These are phyloP conservation scores for Adansonia grandidieri DNA, from an alignment of 441 rosid species.

Conservation along the genomic window DNA sequence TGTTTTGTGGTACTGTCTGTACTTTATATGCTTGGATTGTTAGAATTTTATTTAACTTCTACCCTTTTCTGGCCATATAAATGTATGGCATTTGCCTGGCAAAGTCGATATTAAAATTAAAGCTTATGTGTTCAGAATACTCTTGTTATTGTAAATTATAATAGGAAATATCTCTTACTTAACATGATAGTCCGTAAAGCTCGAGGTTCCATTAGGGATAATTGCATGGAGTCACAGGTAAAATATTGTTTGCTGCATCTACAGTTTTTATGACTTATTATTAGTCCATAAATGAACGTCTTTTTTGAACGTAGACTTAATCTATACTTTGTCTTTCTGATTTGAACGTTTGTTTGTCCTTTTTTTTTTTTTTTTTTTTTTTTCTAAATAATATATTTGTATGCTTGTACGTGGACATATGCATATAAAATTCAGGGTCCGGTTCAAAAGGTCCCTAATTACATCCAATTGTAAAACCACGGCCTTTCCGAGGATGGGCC, in stretches of 20 bases:
- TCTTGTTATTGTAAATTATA: slow-evolving; percentile 3
- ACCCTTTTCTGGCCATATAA: not conserved
- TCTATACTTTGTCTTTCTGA: not conserved
- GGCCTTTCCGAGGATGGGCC: too few relatives aligned
- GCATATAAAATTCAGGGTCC: too few relatives aligned
- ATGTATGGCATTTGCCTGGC: not conserved
- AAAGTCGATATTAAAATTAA: not conserved
- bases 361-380: too few relatives aligned
- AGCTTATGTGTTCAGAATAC: not conserved
- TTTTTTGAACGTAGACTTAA: not conserved
- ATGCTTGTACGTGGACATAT: too few relatives aligned
- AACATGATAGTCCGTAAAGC: not conserved
- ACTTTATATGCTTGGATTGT: not conserved
- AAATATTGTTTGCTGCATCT: too few relatives aligned
- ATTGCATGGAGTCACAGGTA: not conserved
- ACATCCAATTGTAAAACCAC: too few relatives aligned
- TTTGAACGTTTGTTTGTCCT: too few relatives aligned
- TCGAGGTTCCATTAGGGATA: not conserved
- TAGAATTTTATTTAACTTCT: not conserved
- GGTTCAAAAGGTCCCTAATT: too few relatives aligned
- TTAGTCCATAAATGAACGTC: not conserved
- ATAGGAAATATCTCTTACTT: not conserved
- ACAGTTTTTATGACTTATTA: too few relatives aligned
- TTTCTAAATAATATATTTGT: too few relatives aligned
- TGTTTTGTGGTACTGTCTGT: not conserved